Percentiles rank a stretch among this genome's conserved stretches.
These are phyloP conservation scores for Penicillium aurantiogriseum DNA, from an alignment of 2,329 filamentous ascomycete species.

Conservation along the genomic window DNA sequence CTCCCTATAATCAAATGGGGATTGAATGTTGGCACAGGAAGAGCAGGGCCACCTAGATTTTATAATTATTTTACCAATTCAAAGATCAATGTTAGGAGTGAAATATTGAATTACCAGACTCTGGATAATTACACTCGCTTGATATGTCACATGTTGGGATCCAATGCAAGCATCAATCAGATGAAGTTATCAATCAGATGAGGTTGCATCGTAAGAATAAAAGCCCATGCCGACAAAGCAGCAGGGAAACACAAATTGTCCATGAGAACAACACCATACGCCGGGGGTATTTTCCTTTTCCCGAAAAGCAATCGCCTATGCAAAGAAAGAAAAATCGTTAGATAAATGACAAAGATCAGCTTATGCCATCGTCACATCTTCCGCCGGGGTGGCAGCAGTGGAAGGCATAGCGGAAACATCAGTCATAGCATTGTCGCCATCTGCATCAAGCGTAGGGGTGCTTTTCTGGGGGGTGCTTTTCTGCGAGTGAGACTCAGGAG, in stretches of 20 bases:
- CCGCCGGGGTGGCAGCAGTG: slow-evolving; percentile 14
- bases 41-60: not conserved
- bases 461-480: slow-evolving; percentile 4
- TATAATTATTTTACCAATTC: not conserved
- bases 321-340: slow-evolving; percentile 9
- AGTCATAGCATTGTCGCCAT: slow-evolving; percentile 21
- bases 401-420: slow-evolving; percentile 16
- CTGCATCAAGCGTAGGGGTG: slow-evolving; percentile 6
- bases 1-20: not conserved
- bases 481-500: not conserved
- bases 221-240: not conserved
- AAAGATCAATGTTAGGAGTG: not conserved
- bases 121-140: not conserved
- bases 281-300: slow-evolving; percentile 13
- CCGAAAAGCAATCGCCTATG: slow-evolving; percentile 10
- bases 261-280: slow-evolving; percentile 8
- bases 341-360: not conserved
- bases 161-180: not conserved
- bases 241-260: slow-evolving; percentile 3
- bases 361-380: slow-evolving; percentile 17
- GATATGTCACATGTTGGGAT: not conserved
- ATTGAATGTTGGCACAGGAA: not conserved
- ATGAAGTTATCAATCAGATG: not conserved
- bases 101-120: not conserved
- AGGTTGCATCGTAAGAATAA: not conserved